These are phyloP conservation scores for Sarcomyxa edulis DNA, from an alignment of 768 basidiomycete genomes.

Conservation along the genomic window DNA sequence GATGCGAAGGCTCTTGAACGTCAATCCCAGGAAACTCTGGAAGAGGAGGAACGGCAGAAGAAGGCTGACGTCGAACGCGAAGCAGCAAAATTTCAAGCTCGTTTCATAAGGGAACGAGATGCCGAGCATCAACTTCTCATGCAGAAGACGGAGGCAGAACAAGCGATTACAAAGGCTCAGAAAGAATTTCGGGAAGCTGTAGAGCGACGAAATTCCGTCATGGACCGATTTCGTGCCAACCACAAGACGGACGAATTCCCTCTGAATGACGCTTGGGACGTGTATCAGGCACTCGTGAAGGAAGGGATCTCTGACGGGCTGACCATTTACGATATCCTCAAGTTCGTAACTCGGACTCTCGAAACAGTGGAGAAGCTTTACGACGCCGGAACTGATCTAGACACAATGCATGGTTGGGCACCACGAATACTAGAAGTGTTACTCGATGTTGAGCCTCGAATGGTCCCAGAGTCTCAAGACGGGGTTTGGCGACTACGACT, in stretches of 20 bases:
- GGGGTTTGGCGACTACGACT: slow-evolving; percentile 21
- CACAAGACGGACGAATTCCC: slow-evolving; percentile 17
- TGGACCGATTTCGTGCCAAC: neutral
- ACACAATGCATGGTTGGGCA: slow-evolving; percentile 28
- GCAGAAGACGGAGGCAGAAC: too few relatives aligned
- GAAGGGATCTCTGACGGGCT: slow-evolving; percentile 7
- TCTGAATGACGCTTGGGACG: slow-evolving; percentile 34
- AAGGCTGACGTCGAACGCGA: too few relatives aligned
- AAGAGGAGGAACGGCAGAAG: too few relatives aligned
- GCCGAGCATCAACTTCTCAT: too few relatives aligned
- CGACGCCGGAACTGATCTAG: slow-evolving; percentile 10
- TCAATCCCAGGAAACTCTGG: too few relatives aligned
- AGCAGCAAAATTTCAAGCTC: too few relatives aligned
- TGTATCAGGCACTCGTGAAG: slow-evolving; percentile 22
- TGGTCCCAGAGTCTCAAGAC: slow-evolving; percentile 13
- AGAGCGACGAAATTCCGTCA: too few relatives aligned
- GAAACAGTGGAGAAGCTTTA: slow-evolving; percentile 18
- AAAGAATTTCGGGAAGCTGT: too few relatives aligned
- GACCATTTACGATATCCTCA: slow-evolving; percentile 9
- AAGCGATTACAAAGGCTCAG: too few relatives aligned
- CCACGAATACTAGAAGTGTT: slow-evolving; percentile 29
- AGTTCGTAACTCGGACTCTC: slow-evolving; percentile 18
- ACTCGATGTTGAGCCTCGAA: slow-evolving; percentile 17
- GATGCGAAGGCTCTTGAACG: too few relatives aligned
- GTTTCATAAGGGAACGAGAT: too few relatives aligned